Base-by-base conservation (phyloP, 192 early-diverging fungal genomes). In the Coemansia sp. region DNA sequence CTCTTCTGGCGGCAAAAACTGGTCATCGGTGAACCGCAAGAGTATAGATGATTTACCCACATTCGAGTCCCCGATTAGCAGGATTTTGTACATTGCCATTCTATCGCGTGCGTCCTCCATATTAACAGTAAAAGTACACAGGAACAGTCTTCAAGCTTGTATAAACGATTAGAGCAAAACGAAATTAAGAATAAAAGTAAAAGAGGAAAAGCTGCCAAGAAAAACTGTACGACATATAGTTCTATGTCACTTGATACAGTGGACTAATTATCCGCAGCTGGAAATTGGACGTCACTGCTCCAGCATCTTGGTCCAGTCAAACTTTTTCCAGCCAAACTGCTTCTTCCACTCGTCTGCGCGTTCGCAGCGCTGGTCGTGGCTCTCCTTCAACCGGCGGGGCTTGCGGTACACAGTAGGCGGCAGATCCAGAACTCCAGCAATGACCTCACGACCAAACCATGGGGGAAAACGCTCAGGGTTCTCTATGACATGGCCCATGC, bases 401-500 rank as follows among this genome's bases (percentile, higher is more conserved):
- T 75, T 82, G 60, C 94, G 71, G 86, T 92, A 94, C 55, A 80
- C 67, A 16, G 88, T 82, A 0, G 93, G 89, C 9, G 89, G 80
- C 61, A 95, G 76, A 69, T 97, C 93, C 71, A 94, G 61, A 62
- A 91, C 87, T 39, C 91, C 90, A 6, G 86, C 94, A 37, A 95
- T 68, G 7, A 93, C 85, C 83, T 96, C 85, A 83, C 90, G 87
- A 6, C 91, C 97, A 77, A 98, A 95, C 84, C 91, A 96, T 16
- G 83, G 85, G 39, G 86, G 86, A 74, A 94, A 98, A 26, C 74
- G 59, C n/a, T 88, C 83, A 1, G 83, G 68, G 48, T 94, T 87
- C 64, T 99, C 97, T 83, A 99, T 99, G 17, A 99, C 92, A 75
- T 99, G 97, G 6, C 95, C 97, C 62, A 88, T 86, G 2, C 97